phyloP scores from a whole-genome alignment of 805 yeast genomes.

The Kluyveromyces aestuarii region DNA sequence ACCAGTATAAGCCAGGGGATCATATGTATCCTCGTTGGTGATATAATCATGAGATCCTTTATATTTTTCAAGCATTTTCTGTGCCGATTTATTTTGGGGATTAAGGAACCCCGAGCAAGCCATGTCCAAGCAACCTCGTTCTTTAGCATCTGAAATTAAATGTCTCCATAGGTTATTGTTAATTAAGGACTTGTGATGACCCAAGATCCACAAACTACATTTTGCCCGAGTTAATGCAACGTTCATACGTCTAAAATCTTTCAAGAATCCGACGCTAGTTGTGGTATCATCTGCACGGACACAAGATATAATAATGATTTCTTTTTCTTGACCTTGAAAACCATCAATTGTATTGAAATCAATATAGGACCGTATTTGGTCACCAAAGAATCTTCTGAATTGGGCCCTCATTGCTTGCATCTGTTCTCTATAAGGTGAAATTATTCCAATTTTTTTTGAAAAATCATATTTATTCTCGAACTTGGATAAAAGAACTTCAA shows the following conservation, averaged over 20 bases:
- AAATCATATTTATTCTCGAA: constrained; percentile 42
- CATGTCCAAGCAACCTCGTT: constrained; percentile 30
- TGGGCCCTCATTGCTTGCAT: constrained; percentile 46
- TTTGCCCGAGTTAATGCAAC: constrained; percentile 94
- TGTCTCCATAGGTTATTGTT: constrained; percentile 66
- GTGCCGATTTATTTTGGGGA: constrained; percentile 11
- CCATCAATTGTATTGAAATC: constrained; percentile 97
- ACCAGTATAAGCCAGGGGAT: constrained; percentile 2
- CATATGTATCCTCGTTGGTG: constrained; percentile 5
- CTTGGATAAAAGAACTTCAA: constrained; percentile 40
- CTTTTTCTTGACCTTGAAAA: constrained; percentile 96
- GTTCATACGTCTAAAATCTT: constrained; percentile 91
- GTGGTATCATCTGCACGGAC: constrained; percentile 67
- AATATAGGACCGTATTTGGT: constrained; percentile 49
- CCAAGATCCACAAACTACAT: constrained; percentile 86
- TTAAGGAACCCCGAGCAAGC: constrained; percentile 25
- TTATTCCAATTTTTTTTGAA: constrained; percentile 72
- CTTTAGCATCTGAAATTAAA: constrained; percentile 55
- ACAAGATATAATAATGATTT: constrained; percentile 86
- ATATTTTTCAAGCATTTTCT: constrained; percentile 8
- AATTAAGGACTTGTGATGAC: constrained; percentile 58
- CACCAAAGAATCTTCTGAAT: constrained; percentile 57
- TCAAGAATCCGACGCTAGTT: constrained; percentile 74
- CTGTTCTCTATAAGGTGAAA: constrained; percentile 94
- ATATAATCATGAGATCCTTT: constrained; percentile 7